Evolutionary conservation across 495 filamentous ascomycete species (phyloP), one percentile per base, ranked within the genome.

Genomic region (Hypoxylon perforatum): DNA sequence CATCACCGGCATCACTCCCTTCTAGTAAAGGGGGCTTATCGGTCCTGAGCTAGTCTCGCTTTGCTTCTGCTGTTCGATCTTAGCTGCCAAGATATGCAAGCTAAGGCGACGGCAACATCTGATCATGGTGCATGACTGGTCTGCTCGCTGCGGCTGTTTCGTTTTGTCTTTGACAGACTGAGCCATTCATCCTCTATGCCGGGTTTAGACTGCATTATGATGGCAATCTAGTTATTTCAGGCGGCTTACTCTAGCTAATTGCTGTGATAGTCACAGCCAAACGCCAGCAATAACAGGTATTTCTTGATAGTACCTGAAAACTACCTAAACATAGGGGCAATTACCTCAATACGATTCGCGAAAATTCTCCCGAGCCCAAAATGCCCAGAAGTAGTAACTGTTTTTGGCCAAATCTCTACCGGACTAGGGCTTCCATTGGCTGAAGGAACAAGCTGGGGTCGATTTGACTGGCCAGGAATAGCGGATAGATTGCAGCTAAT

Each of bases 401-500:
- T 54, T 54, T 44, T 64, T 57, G 21, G 46, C 61, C 45, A 57
- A 30, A 57, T 57, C 25, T 22, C 57, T 41, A 22, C 15, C 17
- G 19, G 38, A 47, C 60, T 61, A 52, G 61, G 66, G 56, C 28
- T 57, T 8, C 19, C 12, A 69, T 69, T 69, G 66, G 61, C 21
- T 18, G 22, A 51, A 50, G 5, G 25, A 25, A 21, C 47, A 47
- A 49, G 44, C 49, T 51, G 47, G 51, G 62, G 57, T 46, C 48
- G 41, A 35, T 19, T 50, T 58, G 57, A 66, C 57, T 66, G 62
- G 62, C 54, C 35, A 63, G 57, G 62, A 59, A 62, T 38, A 41
- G 36, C 47, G 57, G 61, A 65, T 54, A 60, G 67, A 56, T 65
- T 65, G 53, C 47, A 62, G 57, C n/a, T 64, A 15, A 61, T 60